phyloP scores from a whole-genome alignment of 805 yeast species.

The Monosporozyma solicola region DNA sequence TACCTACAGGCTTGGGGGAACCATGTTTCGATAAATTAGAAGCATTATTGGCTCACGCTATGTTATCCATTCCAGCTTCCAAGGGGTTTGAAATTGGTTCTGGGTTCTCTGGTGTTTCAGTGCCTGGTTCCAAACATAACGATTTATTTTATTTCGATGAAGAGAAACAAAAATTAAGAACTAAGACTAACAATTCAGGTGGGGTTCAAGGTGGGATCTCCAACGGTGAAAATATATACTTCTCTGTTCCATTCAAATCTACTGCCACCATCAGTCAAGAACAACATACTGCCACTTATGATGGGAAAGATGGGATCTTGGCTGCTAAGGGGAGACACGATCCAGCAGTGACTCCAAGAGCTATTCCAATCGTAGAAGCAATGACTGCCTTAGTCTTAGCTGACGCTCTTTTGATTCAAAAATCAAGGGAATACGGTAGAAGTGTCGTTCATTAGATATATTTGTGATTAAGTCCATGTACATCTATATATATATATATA shows the following conservation, averaged over 20 bases:
- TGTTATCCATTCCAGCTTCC: constrained; percentile 95
- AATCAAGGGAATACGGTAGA: constrained; percentile 60
- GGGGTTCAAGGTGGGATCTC: constrained; percentile 98
- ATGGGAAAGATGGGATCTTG: constrained; percentile 76
- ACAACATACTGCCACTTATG: constrained; percentile 81
- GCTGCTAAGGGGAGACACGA: constrained; percentile 98
- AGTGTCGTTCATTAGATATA: constrained; percentile 22
- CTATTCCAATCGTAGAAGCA: constrained; percentile 96
- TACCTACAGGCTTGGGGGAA: constrained; percentile 95
- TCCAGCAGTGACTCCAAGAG: constrained; percentile 97
- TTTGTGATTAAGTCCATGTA: not conserved
- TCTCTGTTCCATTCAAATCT: constrained; percentile 93
- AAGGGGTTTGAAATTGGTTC: constrained; percentile 98
- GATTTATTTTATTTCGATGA: constrained; percentile 69
- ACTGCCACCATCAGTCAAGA: constrained; percentile 96
- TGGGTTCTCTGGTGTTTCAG: constrained; percentile 81
- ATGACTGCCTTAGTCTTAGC: constrained; percentile 94
- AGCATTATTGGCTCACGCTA: constrained; percentile 93
- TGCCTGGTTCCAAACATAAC: constrained; percentile 91
- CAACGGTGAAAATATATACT: constrained; percentile 91
- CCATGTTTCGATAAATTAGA: constrained; percentile 96
- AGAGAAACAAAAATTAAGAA: constrained; percentile 57
- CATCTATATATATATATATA: not conserved
- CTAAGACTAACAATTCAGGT: constrained; percentile 86
- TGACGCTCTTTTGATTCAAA: constrained; percentile 78